Evolutionary conservation across 768 basidiomycete species (phyloP), one percentile per base, ranked within the genome.

Genomic region (Tylopilus subfusipes): DNA sequence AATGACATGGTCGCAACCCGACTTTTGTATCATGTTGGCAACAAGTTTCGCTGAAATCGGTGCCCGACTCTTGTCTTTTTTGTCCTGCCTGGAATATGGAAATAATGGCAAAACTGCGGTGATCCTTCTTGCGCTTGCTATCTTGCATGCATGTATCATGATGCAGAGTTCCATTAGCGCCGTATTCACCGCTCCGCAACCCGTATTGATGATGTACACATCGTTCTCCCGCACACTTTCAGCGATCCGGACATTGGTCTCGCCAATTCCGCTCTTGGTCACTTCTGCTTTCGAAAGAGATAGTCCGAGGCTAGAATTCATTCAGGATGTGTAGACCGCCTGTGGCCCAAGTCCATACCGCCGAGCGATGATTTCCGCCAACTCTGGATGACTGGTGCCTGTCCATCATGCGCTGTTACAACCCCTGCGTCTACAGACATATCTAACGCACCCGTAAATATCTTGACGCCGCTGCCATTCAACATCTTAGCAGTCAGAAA

Each of bases 111-210:
- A 83, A 58, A 99, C 94, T n/a, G 96, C 97, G 7, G 97, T 99
- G 68, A 99, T 98, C 57, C 97, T 80, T 73, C 90, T 91, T 44
- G 97, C 95, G 60, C 93, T 96, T n/a, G 97, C 96, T 65, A 98
- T 98, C 76, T 95, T 96, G 84, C 96, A 97, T 11, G 97, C 95
- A 69, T 98, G 95, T 66, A 98, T 93, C 93, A 99, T 96, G 66
- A 98, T 98, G 70, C 95, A 93, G 43, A 94, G 82, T 72, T 98
- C 97, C 93, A 99, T 98, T 59, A 99, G 83, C 38, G 95, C 81
- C 25, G 92, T 94, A 68, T 98, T 98, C 63, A 98, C 83, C 52
- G 85, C 77, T 22, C 88, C 85, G 63, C 87, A 86, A 14, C 92
- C 89, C 36, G 93, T 92, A 74, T 94, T 97, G 77, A 99, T 87